Base-by-base conservation (phyloP, 2,329 filamentous ascomycete species). In the Bisporella sp. region DNA sequence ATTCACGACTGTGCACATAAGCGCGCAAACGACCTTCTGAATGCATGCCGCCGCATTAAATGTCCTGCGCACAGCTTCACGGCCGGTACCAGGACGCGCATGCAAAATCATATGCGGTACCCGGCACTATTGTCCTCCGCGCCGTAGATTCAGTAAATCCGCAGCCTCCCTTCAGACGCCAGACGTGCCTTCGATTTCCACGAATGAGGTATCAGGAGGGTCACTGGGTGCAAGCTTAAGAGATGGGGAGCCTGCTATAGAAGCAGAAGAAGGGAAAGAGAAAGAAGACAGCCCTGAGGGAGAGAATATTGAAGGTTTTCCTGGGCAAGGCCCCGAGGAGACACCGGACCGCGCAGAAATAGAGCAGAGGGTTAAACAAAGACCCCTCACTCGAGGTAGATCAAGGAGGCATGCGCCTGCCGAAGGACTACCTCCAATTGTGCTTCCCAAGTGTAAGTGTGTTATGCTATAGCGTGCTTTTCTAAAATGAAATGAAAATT, bases 371-470 rank as follows among this genome's bases (percentile, higher is more conserved):
- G 42, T 41, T 31, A 58, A 54, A 41, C 54, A 45, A 46, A 54
- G 55, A 21, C 57, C 54, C 35, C 33, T 48, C 48, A 47, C 50
- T 29, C 50, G 52, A 33, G 59, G 54, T 6, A 54, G 59, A 48
- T 28, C 54, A 45, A 58, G 56, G 33, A 50, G 59, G 39, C 55
- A 51, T 46, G 57, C 57, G 45, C 52, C 57, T 41, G 50, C 55
- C 5, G 60, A 64, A 47, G 65, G 64, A 30, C 48, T 80, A 8
- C 78, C 78, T n/a, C 69, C 73, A 2, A 68, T 79, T 28, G 69
- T 73, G 46, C 67, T 87, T 11, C 81, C 83, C 1, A 65, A 71
- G 50, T 76, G 72, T 65, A 21, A 21, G 21, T 21, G 21, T 21
- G 21, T 21, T 21, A 21, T 21, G 21, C 21, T 21, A 3, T 21